Conservation (phyloP, 495 filamentous ascomycete genomes). For the Tirmania nivea region DNA sequence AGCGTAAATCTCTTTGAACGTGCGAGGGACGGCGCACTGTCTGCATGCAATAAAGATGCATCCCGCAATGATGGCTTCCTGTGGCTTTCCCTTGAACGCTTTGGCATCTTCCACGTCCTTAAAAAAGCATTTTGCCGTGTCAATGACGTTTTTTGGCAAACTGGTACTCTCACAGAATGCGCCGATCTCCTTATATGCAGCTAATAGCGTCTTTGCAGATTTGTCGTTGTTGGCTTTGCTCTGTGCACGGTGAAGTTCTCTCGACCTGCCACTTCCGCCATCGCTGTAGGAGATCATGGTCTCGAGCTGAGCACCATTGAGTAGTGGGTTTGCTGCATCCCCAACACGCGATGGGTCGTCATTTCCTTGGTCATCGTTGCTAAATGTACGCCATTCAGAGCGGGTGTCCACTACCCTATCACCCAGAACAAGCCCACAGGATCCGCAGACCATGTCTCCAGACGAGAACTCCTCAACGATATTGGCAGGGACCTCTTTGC, state of each 20-base stretch:
- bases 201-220: constrained; percentile 51
- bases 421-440: constrained; percentile 76
- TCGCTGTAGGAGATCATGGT: constrained; percentile 66
- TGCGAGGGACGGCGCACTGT: constrained; percentile 63
- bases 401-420: constrained; percentile 84
- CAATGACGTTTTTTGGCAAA: constrained; percentile 55
- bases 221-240: constrained; percentile 73
- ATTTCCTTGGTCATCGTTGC: constrained; percentile 81
- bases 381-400: constrained; percentile 96
- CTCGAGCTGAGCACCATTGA: constrained; percentile 81
- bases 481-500: constrained; percentile 73
- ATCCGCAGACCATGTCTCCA: constrained; percentile 79
- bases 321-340: constrained; percentile 64
- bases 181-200: constrained; percentile 77
- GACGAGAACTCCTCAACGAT: constrained; percentile 78
- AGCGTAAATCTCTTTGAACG: constrained; percentile 77
- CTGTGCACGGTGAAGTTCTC: constrained; percentile 71
- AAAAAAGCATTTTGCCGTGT: constrained; percentile 81
- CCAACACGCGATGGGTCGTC: constrained; percentile 97
- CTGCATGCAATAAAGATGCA: constrained; percentile 96
- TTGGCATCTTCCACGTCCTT: constrained; percentile 82
- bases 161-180: constrained; percentile 67
- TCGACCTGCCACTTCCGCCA: constrained; percentile 42
- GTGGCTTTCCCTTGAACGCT: constrained; percentile 83
- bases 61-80: constrained; percentile 80